A percentile compares a stretch with the other conserved stretches of the same genome.
These are phyloP conservation scores for Solanum ossicruentum DNA, from an alignment of 257 asterid genomes.

Conservation along the genomic window DNA sequence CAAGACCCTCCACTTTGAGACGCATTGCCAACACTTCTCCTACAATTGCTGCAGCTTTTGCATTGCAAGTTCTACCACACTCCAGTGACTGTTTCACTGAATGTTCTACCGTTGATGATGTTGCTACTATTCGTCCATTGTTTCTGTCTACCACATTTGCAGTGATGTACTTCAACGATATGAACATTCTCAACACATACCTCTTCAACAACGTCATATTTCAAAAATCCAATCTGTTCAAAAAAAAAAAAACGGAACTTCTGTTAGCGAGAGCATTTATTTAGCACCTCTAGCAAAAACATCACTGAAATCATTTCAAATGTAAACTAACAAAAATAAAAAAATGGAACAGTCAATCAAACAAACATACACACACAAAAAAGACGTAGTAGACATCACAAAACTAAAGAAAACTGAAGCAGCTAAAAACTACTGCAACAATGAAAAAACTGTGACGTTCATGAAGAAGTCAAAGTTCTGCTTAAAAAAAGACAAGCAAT, in stretches of 20 bases:
- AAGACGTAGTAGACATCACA: too few relatives aligned
- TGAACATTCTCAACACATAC: slow-evolving; percentile 62
- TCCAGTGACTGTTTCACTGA: slow-evolving; percentile 52
- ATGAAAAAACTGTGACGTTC: too few relatives aligned
- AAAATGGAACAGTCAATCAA: too few relatives aligned
- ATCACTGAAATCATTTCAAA: too few relatives aligned
- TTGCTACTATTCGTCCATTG: slow-evolving; percentile 53
- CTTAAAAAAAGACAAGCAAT: too few relatives aligned
- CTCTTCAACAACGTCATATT: slow-evolving; percentile 60
- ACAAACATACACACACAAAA: too few relatives aligned
- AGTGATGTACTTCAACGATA: slow-evolving; percentile 71
- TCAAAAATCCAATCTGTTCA: not conserved
- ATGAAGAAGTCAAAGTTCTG: too few relatives aligned
- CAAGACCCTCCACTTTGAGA: slow-evolving; percentile 72
- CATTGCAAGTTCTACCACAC: slow-evolving; percentile 77
- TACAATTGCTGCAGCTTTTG: slow-evolving; percentile 74
- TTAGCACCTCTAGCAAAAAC: not conserved
- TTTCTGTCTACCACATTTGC: slow-evolving; percentile 78
- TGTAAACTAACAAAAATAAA: too few relatives aligned
- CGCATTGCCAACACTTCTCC: slow-evolving; percentile 92
- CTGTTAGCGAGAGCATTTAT: not conserved
- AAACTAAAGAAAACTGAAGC: too few relatives aligned
- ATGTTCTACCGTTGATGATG: slow-evolving; percentile 70
- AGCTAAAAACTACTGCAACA: too few relatives aligned
- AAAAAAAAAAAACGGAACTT: not conserved